These are phyloP conservation scores for Ustilago crameri DNA, from an alignment of 1,284 basidiomycete species.

Conservation along the genomic window DNA sequence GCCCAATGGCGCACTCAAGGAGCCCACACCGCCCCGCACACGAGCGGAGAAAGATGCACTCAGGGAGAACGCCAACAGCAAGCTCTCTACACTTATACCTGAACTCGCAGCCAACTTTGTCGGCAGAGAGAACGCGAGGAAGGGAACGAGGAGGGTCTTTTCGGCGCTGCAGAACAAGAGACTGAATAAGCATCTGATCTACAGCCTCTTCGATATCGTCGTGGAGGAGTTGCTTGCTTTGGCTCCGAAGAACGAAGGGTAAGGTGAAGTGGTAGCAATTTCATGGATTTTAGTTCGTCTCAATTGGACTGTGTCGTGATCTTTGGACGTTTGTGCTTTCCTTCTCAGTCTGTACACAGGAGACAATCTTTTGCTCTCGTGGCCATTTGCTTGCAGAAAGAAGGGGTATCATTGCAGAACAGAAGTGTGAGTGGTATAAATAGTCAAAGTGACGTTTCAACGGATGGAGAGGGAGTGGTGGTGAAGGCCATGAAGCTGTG, in stretches of 20 bases:
- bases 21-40: slow-evolving; percentile 76
- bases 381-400: too few species aligned
- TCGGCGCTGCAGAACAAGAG: slow-evolving; percentile 90
- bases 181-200: slow-evolving; percentile 73
- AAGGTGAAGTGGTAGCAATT: not conserved
- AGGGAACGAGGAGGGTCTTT: slow-evolving; percentile 89
- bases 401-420: slow-evolving; percentile 27
- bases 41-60: slow-evolving; percentile 81
- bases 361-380: too few species aligned
- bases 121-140: slow-evolving; percentile 88
- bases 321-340: too few species aligned
- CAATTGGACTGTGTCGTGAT: too few species aligned
- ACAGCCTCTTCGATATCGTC: slow-evolving; percentile 47
- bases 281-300: not conserved
- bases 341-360: too few species aligned
- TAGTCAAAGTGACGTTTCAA: not conserved
- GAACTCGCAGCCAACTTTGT: slow-evolving; percentile 96
- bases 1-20: slow-evolving; percentile 81
- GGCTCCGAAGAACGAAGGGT: not conserved
- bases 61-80: slow-evolving; percentile 84
- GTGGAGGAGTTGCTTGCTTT: slow-evolving; percentile 45
- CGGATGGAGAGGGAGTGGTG: not conserved
- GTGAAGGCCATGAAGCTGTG: not conserved
- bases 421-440: slow-evolving; percentile 3
- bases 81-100: slow-evolving; percentile 89